phyloP scores from a whole-genome alignment of 352 stramenopile species.

The Lagenidium sp. region DNA sequence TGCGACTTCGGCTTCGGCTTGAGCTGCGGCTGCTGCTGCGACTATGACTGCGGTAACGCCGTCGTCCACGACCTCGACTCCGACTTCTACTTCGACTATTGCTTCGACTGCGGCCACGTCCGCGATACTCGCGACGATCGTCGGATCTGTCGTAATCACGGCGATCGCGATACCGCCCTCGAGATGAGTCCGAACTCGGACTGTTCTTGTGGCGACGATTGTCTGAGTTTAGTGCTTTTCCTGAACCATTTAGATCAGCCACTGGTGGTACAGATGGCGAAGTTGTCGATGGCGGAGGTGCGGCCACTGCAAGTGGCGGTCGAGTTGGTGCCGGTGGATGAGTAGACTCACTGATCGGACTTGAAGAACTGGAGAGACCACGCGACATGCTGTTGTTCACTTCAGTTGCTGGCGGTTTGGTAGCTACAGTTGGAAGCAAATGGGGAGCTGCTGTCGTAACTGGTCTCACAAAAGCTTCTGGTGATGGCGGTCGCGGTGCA shows the following conservation, averaged over 20 bases:
- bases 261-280: not conserved
- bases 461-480: not conserved
- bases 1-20: conserved; percentile 8
- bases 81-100: conserved; percentile 9
- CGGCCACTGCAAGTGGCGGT: not conserved
- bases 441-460: not conserved
- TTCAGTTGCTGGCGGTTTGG: too few relatives aligned
- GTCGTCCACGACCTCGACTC: not conserved
- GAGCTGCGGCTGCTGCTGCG: conserved; percentile 3
- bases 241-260: too few relatives aligned
- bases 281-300: not conserved
- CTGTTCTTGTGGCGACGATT: too few relatives aligned
- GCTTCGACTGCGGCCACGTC: conserved; percentile 4
- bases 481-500: not conserved
- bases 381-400: too few relatives aligned
- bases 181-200: too few relatives aligned
- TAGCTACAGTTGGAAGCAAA: not conserved
- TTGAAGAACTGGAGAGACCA: not conserved
- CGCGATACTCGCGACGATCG: not conserved
- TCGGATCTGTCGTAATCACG: too few relatives aligned
- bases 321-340: not conserved
- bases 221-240: too few relatives aligned
- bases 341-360: not conserved
- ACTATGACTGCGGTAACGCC: not conserved
- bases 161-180: too few relatives aligned